Evolutionary conservation across 495 filamentous ascomycete genomes (phyloP).

Genomic region (Amorphotheca resinae): DNA sequence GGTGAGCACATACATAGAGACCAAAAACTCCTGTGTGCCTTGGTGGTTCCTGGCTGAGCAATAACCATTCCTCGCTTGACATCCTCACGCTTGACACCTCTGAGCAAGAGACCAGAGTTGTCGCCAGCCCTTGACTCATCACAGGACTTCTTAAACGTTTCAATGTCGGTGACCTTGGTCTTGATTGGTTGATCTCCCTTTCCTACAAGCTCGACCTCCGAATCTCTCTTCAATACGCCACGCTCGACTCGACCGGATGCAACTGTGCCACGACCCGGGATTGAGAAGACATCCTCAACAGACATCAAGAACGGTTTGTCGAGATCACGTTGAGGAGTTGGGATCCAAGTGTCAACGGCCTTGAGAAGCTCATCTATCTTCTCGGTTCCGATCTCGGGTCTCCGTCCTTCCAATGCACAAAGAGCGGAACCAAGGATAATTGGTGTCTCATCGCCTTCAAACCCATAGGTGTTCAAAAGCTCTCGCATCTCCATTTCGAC

Average conservation of each 20-base stretch:
- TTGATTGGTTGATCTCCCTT: conserved; percentile 67
- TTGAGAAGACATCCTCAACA: conserved; percentile 97
- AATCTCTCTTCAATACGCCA: conserved; percentile 79
- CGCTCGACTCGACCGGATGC: conserved; percentile 96
- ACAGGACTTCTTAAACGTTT: conserved; percentile 98
- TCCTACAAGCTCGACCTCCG: conserved; percentile 86
- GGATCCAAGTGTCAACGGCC: conserved; percentile 94
- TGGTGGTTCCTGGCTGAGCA: conserved; percentile 60
- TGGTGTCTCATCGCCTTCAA: conserved; percentile 95
- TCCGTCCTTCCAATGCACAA: conserved; percentile 80
- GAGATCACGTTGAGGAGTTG: conserved; percentile 74
- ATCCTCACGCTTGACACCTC: conserved; percentile 90
- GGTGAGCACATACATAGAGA: conserved; percentile 89
- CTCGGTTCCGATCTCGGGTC: conserved; percentile 71
- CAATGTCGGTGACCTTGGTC: conserved; percentile 98
- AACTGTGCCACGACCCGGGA: conserved; percentile 92
- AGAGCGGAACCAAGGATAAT: conserved; percentile 94
- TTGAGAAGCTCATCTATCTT: conserved; percentile 81
- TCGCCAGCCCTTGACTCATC: conserved; percentile 89
- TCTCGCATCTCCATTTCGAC: conserved; percentile 99
- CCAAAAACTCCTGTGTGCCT: conserved; percentile 80
- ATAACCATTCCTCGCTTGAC: conserved; percentile 89
- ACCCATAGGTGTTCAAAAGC: conserved; percentile 80
- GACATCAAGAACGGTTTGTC: conserved; percentile 99
- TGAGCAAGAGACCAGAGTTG: conserved; percentile 95